Evolutionary conservation across 2,329 filamentous ascomycete genomes (phyloP).

Genomic region (Aureobasidium sp.): DNA sequence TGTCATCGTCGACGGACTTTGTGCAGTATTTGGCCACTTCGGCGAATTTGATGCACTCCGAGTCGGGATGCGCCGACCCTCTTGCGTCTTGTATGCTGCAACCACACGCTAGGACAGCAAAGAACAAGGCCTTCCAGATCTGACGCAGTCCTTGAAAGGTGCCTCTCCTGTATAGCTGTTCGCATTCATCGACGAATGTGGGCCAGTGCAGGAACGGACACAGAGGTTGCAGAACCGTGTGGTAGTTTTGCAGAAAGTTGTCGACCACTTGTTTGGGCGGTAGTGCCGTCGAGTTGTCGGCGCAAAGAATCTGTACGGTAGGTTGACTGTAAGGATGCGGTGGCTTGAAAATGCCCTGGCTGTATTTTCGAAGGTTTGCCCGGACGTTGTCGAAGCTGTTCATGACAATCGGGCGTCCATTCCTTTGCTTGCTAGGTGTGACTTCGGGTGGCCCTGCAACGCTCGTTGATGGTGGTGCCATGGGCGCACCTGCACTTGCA

Average conservation of each 20-base stretch:
- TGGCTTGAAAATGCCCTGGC: conserved; percentile 72
- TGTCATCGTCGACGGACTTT: conserved; percentile 75
- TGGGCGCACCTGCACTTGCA: not conserved
- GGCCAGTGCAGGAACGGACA: conserved; percentile 87
- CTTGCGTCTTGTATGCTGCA: conserved; percentile 60
- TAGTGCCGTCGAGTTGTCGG: conserved; percentile 44
- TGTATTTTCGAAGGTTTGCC: conserved; percentile 63
- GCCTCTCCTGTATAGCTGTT: conserved; percentile 64
- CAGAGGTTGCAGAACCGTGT: conserved; percentile 67
- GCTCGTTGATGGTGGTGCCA: not conserved
- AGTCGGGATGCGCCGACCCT: conserved; percentile 48
- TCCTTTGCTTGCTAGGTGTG: conserved; percentile 45
- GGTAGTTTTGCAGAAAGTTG: conserved; percentile 67
- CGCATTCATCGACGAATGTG: conserved; percentile 67
- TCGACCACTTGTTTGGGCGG: conserved; percentile 66
- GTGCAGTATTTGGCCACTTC: conserved; percentile 63
- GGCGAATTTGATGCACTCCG: conserved; percentile 58
- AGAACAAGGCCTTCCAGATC: conserved; percentile 74
- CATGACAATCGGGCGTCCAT: conserved; percentile 53
- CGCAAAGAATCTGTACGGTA: conserved; percentile 37
- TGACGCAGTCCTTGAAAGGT: conserved; percentile 55
- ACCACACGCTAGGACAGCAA: conserved; percentile 75
- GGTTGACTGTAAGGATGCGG: conserved; percentile 60
- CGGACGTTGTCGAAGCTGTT: conserved; percentile 67
- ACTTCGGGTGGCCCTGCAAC: conserved; percentile 5